These are phyloP conservation scores for Amaranthus tricolor DNA, from an alignment of 179 eudicot species.

Conservation along the genomic window DNA sequence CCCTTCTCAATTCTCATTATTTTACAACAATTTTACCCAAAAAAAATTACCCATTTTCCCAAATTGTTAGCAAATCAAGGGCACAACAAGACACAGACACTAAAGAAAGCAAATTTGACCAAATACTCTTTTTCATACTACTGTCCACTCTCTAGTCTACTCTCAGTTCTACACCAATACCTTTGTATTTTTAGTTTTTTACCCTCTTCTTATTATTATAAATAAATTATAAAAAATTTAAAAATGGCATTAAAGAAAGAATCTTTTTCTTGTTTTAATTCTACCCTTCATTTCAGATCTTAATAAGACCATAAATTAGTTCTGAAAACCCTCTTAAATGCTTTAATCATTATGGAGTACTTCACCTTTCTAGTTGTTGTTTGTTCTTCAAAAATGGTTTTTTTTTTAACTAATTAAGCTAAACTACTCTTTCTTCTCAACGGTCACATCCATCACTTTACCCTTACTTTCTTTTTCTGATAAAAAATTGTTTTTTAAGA, in stretches of 20 bases:
- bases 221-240: neutral
- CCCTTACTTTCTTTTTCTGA: neutral
- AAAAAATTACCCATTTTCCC: neutral
- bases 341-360: no score
- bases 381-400: slow-evolving; percentile 3
- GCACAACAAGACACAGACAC: neutral
- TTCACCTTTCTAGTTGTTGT: no score
- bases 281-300: slow-evolving; percentile 17
- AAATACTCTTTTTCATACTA: neutral
- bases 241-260: slow-evolving; percentile 6
- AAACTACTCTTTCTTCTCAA: neutral
- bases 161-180: neutral
- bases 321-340: no score
- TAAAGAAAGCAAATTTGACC: neutral
- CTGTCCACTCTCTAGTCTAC: no score
- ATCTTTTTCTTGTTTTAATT: neutral
- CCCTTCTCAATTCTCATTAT: neutral
- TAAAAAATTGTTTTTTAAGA: no score
- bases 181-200: neutral
- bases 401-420: neutral
- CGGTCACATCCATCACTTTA: slow-evolving; percentile 9
- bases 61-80: slow-evolving; percentile 18
- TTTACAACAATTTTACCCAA: neutral
- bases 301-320: neutral
- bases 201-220: neutral